Evolutionary conservation across 2,329 filamentous ascomycete genomes (phyloP).

Genomic region (Penicillium sp.): DNA sequence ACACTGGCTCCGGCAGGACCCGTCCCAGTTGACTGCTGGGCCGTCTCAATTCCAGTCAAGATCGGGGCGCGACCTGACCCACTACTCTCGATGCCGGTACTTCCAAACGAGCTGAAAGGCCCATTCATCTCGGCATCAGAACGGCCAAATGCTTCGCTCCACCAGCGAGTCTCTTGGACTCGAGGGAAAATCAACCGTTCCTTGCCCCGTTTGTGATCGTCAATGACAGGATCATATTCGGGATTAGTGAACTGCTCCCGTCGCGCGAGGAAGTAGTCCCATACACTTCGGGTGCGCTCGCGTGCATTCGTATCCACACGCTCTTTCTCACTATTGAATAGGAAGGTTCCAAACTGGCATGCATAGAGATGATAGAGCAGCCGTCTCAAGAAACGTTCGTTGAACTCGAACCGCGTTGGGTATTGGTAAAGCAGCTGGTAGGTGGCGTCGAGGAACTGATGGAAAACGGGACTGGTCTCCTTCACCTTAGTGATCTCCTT

Average conservation of each 20-base stretch:
- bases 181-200: constrained; percentile 83
- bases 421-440: constrained; percentile 87
- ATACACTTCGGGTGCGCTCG: constrained; percentile 81
- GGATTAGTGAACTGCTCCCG: constrained; percentile 80
- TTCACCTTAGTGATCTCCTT: constrained; percentile 74
- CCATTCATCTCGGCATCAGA: constrained; percentile 93
- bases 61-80: constrained; percentile 52
- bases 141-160: constrained; percentile 83
- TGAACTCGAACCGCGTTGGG: constrained; percentile 90
- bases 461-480: constrained; percentile 93
- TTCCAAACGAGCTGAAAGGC: constrained; percentile 51
- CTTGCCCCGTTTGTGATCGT: constrained; percentile 76
- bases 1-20: constrained; percentile 34
- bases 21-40: constrained; percentile 56
- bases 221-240: constrained; percentile 71
- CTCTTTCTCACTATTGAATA: constrained; percentile 93
- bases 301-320: constrained; percentile 69
- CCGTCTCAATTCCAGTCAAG: constrained; percentile 61
- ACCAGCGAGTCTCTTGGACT: constrained; percentile 83
- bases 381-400: constrained; percentile 86
- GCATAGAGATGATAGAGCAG: constrained; percentile 93
- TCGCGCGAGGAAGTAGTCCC: constrained; percentile 90
- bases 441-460: constrained; percentile 93
- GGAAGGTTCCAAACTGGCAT: constrained; percentile 94
- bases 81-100: constrained; percentile 32